A percentile compares a stretch with the other conserved stretches of the same genome.
phyloP scores from a whole-genome alignment of 176 grass and related monocot species.

The Neostapfia colusana region DNA sequence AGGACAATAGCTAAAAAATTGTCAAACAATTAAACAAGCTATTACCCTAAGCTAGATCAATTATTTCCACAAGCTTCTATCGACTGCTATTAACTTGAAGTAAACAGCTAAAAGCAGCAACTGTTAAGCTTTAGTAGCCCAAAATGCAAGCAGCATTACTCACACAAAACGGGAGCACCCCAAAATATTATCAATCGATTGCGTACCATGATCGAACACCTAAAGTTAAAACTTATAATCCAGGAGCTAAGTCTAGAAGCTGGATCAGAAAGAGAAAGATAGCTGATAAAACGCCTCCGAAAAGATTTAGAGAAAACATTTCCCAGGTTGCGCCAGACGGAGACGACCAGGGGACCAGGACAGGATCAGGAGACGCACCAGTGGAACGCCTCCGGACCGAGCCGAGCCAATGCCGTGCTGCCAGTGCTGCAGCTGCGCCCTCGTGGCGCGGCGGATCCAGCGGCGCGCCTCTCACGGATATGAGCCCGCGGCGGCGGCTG shows the following conservation, averaged over 20 bases:
- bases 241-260: not conserved
- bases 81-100: conserved; percentile 19
- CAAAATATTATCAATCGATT: not conserved
- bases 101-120: conserved; percentile 17
- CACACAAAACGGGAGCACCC: not conserved
- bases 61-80: conserved; percentile 9
- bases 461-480: conserved; percentile 38
- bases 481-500: conserved; percentile 11
- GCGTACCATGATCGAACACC: not conserved
- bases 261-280: conserved; percentile 41
- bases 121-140: not conserved
- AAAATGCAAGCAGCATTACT: conserved; percentile 12
- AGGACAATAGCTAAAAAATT: conserved; percentile 4
- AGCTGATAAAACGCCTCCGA: conserved; percentile 13
- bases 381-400: conserved; percentile 39
- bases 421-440: not conserved
- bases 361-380: conserved; percentile 44
- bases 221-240: conserved; percentile 30
- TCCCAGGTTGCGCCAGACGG: conserved; percentile 50
- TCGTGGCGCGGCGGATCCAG: conserved; percentile 37
- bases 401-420: conserved; percentile 46
- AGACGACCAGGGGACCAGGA: conserved; percentile 29
- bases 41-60: conserved; percentile 14
- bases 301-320: conserved; percentile 14
- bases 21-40: conserved; percentile 1